Conservation (phyloP, 108 stramenopile species). For the Skeletonema costatum region DNA sequence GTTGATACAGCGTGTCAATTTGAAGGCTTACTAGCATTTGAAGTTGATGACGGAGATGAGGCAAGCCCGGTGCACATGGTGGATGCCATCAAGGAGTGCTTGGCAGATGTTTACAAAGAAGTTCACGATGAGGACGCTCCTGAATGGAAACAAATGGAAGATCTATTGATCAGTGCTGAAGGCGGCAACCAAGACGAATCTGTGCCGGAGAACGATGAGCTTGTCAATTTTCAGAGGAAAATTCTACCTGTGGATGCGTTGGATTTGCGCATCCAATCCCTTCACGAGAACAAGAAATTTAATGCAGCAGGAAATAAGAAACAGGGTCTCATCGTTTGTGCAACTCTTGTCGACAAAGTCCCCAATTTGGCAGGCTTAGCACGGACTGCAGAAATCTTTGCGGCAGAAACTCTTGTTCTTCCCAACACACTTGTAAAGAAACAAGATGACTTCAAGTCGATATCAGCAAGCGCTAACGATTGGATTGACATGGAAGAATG, state of each 20-base stretch:
- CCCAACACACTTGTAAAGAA: constrained; percentile 70
- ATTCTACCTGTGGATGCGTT: constrained; percentile 86
- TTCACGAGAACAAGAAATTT: constrained; percentile 48
- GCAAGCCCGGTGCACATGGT: constrained; percentile 72
- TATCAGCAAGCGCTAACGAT: constrained; percentile 83
- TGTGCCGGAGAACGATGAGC: constrained; percentile 7
- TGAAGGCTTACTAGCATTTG: constrained; percentile 69
- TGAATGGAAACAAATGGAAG: constrained; percentile 75
- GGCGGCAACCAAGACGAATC: neutral
- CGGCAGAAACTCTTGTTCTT: constrained; percentile 73
- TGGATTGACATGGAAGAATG: constrained; percentile 93
- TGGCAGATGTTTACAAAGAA: constrained; percentile 73
- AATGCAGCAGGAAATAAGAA: constrained; percentile 81
- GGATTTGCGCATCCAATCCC: constrained; percentile 65
- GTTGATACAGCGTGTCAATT: constrained; percentile 70
- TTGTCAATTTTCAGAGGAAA: constrained; percentile 86
- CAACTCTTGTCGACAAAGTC: constrained; percentile 87
- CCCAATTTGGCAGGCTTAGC: constrained; percentile 90
- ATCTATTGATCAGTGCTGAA: constrained; percentile 34
- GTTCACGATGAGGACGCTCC: constrained; percentile 73
- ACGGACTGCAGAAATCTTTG: constrained; percentile 89
- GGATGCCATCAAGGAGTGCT: constrained; percentile 70
- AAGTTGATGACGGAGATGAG: constrained; percentile 84
- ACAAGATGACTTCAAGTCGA: constrained; percentile 88
- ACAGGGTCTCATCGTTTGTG: constrained; percentile 87